These are phyloP conservation scores for Phytopythium ostracodes DNA, from an alignment of 352 stramenopile species.

Conservation along the genomic window DNA sequence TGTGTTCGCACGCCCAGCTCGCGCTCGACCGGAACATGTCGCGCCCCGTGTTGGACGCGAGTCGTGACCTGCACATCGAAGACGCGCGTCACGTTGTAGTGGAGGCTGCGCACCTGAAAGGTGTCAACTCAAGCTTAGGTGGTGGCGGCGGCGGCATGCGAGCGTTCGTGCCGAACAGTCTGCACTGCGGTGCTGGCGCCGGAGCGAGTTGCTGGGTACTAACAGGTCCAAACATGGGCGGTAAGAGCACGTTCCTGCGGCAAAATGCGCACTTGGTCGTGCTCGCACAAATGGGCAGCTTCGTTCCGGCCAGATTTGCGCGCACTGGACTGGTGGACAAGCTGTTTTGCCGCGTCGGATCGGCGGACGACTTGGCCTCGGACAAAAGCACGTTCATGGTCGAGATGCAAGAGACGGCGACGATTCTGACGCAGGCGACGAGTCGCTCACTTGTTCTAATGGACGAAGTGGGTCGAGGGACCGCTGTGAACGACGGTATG, in stretches of 20 bases:
- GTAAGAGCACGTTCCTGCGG: conserved; percentile 83
- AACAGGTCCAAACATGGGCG: conserved; percentile 88
- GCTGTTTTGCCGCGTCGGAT: conserved; percentile 80
- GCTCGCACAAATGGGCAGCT: conserved; percentile 79
- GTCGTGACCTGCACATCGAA: conserved; percentile 56
- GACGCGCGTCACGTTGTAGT: conserved; percentile 67
- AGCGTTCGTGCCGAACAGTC: conserved; percentile 70
- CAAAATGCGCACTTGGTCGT: conserved; percentile 76
- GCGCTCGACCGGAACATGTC: conserved; percentile 62
- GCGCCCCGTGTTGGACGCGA: conserved; percentile 49
- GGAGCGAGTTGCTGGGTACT: conserved; percentile 63
- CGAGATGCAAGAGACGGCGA: conserved; percentile 85
- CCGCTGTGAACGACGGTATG: conserved; percentile 69
- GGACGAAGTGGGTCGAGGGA: conserved; percentile 85
- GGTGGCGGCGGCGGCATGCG: conserved; percentile 21
- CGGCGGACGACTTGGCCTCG: conserved; percentile 70
- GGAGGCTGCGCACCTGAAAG: conserved; percentile 50
- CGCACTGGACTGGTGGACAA: conserved; percentile 72
- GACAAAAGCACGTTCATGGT: conserved; percentile 87
- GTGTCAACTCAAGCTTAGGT: conserved; percentile 31
- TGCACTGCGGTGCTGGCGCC: conserved; percentile 33
- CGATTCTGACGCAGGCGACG: conserved; percentile 71
- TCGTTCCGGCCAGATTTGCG: conserved; percentile 71
- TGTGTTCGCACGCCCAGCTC: conserved; percentile 62
- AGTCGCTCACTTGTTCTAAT: conserved; percentile 81